Evolutionary conservation across 2,329 filamentous ascomycete species (phyloP).

Genomic region (Zymoseptoria pseudotritici): DNA sequence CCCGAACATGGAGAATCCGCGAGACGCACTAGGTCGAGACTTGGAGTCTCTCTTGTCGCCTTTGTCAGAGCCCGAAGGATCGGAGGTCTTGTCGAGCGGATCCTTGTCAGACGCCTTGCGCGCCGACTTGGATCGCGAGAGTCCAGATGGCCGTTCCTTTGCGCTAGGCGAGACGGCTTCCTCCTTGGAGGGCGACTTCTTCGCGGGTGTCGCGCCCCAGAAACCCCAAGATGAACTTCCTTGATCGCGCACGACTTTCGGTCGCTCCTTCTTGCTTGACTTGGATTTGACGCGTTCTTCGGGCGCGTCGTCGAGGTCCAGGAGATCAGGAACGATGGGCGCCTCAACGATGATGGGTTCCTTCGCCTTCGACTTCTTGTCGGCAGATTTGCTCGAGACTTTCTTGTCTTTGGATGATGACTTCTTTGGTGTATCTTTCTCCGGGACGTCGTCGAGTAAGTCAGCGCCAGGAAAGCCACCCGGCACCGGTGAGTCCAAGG

Average conservation of each 20-base stretch:
- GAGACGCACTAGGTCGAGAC: constrained; percentile 47
- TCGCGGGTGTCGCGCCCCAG: constrained; percentile 51
- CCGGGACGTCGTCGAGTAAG: constrained; percentile 24
- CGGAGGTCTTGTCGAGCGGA: constrained; percentile 53
- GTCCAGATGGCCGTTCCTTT: constrained; percentile 35
- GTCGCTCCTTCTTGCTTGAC: constrained; percentile 63
- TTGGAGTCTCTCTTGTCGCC: constrained; percentile 45
- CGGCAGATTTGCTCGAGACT: constrained; percentile 15
- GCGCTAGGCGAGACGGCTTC: constrained; percentile 31
- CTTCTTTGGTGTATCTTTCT: constrained; percentile 15
- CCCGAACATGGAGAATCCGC: constrained; percentile 55
- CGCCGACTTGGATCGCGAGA: constrained; percentile 51
- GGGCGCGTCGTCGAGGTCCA: constrained; percentile 28
- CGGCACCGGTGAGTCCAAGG: constrained; percentile 32
- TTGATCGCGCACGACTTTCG: constrained; percentile 65
- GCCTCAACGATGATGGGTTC: constrained; percentile 28
- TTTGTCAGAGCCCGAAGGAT: constrained; percentile 68
- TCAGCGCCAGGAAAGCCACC: constrained; percentile 43
- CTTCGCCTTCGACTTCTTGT: constrained; percentile 33
- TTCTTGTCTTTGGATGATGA: constrained; percentile 21
- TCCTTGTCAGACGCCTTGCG: constrained; percentile 45
- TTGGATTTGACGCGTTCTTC: constrained; percentile 45
- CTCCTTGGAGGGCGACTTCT: constrained; percentile 40
- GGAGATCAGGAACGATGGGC: constrained; percentile 18
- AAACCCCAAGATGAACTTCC: constrained; percentile 60